Evolutionary conservation across 2,329 filamentous ascomycete species (phyloP), one percentile per base, ranked within the genome.

Genomic region (Phoma sp.): DNA sequence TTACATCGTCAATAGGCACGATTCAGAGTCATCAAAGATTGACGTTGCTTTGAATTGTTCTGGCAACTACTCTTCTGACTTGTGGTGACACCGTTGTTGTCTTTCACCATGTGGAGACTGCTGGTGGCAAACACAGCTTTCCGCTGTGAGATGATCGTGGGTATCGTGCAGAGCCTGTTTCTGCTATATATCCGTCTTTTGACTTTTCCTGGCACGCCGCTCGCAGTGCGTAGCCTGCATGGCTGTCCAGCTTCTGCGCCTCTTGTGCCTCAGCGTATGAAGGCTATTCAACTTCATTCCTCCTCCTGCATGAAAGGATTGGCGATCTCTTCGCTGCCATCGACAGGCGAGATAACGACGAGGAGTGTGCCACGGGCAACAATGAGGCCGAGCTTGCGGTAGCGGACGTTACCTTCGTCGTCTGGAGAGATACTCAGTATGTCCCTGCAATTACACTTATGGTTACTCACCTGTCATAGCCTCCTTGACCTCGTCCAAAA

Each of bases 271-370:
- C 33, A 38, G 37, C 10, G 7, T 22, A 4, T 5, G 10, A 4
- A 6, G 4, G 29, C 7, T 14, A 29, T 10, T 10, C 37, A 4
- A 14, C 10, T 33, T 68, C 68, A 69, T 42, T 70, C 68, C 42
- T 91, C 88, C 23, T 83, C 81, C 69, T 91, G 86, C 47, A 89
- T 80, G 71, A 98, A 99, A 0, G 95, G 95, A 75, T 99, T 99
- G 67, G 89, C 86, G 68, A 99, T 99, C 77, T 93, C 89, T 78
- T 98, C 93, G 78, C 91, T 97, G 51, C 95, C 95, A 71, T 98
- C 93, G 47, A 95, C 84, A 4, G 95, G 95, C 59, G 91, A 95
- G 72, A 99, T 91, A 58, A 96, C 84, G 35, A 97, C 93, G 50
- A 99, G 86, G 41, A 99, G 82, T 7, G 95, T 98, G 57, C 95